These are phyloP conservation scores for Ambrosia hybrid DNA, from an alignment of 140 eudicot species.

Conservation along the genomic window DNA sequence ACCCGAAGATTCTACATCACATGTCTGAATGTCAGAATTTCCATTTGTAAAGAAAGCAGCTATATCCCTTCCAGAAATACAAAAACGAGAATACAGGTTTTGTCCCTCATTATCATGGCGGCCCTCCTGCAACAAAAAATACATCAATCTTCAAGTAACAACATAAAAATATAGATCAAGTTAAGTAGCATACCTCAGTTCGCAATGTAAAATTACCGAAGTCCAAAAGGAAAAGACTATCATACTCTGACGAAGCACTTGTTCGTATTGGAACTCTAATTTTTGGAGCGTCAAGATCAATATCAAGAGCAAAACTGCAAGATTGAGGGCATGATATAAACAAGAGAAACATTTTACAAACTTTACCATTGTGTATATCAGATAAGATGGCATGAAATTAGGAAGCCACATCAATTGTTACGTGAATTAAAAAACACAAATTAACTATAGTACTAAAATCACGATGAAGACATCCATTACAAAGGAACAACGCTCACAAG, in stretches of 20 bases:
- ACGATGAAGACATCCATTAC: too few species aligned
- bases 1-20: constrained; percentile 37
- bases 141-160: constrained; percentile 14
- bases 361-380: constrained; percentile 11
- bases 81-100: constrained; percentile 75
- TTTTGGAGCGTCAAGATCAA: constrained; percentile 99
- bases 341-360: constrained; percentile 11
- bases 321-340: constrained; percentile 13
- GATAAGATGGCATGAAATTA: too few species aligned
- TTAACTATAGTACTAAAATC: too few species aligned
- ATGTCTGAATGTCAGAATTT: constrained; percentile 42
- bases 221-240: constrained; percentile 84
- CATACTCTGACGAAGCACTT: constrained; percentile 46
- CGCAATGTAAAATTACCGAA: constrained; percentile 92
- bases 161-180: constrained; percentile 5
- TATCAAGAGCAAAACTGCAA: constrained; percentile 89
- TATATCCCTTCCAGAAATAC: constrained; percentile 87
- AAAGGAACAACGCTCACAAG: too few species aligned
- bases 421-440: too few species aligned
- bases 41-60: constrained; percentile 79
- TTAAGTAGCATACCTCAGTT: constrained; percentile 66
- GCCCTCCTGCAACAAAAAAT: constrained; percentile 58
- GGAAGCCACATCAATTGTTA: too few species aligned
- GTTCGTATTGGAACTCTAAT: constrained; percentile 77
- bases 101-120: constrained; percentile 51